Evolutionary conservation across 1,139 yeast genomes (phyloP), one percentile per base, ranked within the genome.

Genomic region (Yamadazyma trypodendri): DNA sequence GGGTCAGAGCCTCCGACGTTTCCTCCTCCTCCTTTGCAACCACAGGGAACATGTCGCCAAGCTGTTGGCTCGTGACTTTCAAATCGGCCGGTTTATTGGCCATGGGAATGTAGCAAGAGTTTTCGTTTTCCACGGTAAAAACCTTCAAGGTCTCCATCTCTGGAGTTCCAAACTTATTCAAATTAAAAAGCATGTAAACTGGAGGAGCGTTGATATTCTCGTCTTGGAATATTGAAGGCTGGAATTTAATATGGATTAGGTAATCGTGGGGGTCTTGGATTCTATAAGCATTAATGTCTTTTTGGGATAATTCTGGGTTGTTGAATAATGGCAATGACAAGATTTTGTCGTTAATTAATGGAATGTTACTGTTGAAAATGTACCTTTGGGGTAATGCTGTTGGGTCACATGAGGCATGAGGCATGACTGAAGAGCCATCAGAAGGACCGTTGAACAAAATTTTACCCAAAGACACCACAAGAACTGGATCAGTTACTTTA

Each of bases 111-210:
- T 55, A 60, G 12, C 61, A 57, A 39, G 61, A 63, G 40, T 68
- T 63, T 45, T 77, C 81, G 12, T 66, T 65, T 37, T 76, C 78
- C 1, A 73, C 77, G 0, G 78, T 61, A 5, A 75, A 68, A 4
- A 75, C 46, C 30, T 62, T 61, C 38, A 75, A 52, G 6, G 74
- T 59, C 22, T 64, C 67, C 34, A 64, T 43, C 36, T 70, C 72
- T 1, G 76, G 68, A n/a, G 48, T 56, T 14, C 63, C 63, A 17
- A 55, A 51, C 8, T 60, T 62, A 42, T 68, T 65, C 36, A 76
- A 54, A 32, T 70, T 74, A 37, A 73, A 58, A 77, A 81, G 75
- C 35, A 79, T 58, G 50, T 79, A 84, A 3, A 79, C 59, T 0
- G 81, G 77, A 0, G 84, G 83, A 38, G 65, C 65, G 35, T 59